Base-by-base conservation (phyloP, 257 asterid genomes). In the Striga asiatica region DNA sequence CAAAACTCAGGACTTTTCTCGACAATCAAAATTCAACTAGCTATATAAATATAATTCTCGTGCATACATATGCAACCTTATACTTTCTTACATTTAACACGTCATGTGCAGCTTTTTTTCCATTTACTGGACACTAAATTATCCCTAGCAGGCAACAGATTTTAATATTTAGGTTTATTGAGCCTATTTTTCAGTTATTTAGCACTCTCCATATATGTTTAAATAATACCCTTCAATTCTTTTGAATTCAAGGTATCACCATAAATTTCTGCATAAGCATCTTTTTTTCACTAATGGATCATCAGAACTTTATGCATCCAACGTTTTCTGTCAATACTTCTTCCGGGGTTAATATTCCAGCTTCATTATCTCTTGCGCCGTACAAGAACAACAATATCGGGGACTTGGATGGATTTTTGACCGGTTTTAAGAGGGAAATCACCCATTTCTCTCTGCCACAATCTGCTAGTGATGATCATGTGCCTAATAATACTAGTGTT, bases 381-480 rank as follows among this genome's bases (percentile, higher is more conserved):
- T 41, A 35, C 64, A 62, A 19, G 60, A 19, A 34, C 29, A 37
- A 10, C 34, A 66, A 29, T 37, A 54, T 38, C n/a, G 29, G 39
- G 9, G 22, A 49, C 42, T n/a, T 31, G 32, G 54, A 38, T 38
- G 73, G 61, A 48, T 64, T 65, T n/a, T 13, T 21, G 53, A 72
- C 71, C n/a, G 69, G 72, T 5, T 60, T 66, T 3, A 65, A 63
- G 28, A 60, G 61, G 8, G 65, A 55, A n/a, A n/a, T n/a, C n/a
- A n/a, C n/a, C n/a, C n/a, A n/a, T n/a, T n/a, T n/a, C n/a, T n/a
- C n/a, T n/a, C n/a, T n/a, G n/a, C n/a, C n/a, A n/a, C n/a, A n/a
- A n/a, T n/a, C n/a, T n/a, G n/a, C n/a, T n/a, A n/a, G n/a, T n/a
- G n/a, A n/a, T n/a, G n/a, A n/a, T n/a, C n/a, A n/a, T n/a, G n/a